Evolutionary conservation across 2,329 filamentous ascomycete genomes (phyloP), one percentile per base, ranked within the genome.

Genomic region (Colletotrichum sp.): DNA sequence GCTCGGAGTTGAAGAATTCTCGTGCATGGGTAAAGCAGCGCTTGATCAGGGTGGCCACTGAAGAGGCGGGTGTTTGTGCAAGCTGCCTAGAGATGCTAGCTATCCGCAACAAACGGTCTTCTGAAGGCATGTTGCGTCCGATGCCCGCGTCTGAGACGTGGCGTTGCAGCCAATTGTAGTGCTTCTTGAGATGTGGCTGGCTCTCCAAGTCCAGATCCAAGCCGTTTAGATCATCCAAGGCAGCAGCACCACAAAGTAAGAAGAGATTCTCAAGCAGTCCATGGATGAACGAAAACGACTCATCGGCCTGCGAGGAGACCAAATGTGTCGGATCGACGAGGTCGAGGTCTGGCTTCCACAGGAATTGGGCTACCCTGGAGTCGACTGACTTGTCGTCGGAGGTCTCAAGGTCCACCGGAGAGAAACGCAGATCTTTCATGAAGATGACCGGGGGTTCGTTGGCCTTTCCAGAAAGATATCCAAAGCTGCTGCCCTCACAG

Each of bases 11-110:
- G 18, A 75, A 75, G 3, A 74, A 43, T 7, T 5, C 24, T 7
- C n/a, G 8, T 6, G 71, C 59, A 10, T 74, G 59, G 12, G 59
- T 74, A 32, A 34, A 60, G n/a, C 71, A 74, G n/a, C 71, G 71
- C n/a, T 64, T 65, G 32, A 74, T 71, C 6, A 74, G 14, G 4
- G 26, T 59, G 3, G 43, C 71, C 5, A 36, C 71, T 4, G 71
- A 57, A 0, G 66, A 26, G 4, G 66, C 71, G 2, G 66, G 26
- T 2, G 71, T 74, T 1, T 21, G 7, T 24, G n/a, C 14, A 8
- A 74, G 66, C 6, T 36, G 26, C 1, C n/a, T 18, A 1, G 7
- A 8, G 14, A 74, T 34, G 4, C 18, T 12, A 2, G 21, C 66
- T 3, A 74, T 70, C 4, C 13, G 43, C 4, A 13, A 12, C 1